Percentiles rank a stretch among this genome's conserved stretches.
These are phyloP conservation scores for Harringtonia aguacate DNA, from an alignment of 2,329 filamentous ascomycete species.

Conservation along the genomic window DNA sequence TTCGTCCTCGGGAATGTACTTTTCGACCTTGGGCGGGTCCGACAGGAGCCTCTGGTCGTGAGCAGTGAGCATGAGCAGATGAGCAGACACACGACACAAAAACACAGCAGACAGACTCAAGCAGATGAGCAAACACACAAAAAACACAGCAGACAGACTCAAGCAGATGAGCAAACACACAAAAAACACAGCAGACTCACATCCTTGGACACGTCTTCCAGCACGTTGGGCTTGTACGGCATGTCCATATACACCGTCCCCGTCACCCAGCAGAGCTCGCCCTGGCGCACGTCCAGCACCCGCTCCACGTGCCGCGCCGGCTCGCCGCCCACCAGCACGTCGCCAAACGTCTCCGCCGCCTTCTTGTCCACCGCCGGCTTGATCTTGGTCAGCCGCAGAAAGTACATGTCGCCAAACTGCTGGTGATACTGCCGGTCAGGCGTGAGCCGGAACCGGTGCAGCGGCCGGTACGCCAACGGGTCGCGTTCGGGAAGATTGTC, in stretches of 20 bases:
- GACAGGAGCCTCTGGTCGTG: slow-evolving; percentile 8
- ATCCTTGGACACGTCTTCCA: slow-evolving; percentile 91
- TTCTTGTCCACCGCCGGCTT: slow-evolving; percentile 72
- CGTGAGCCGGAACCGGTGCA: slow-evolving; percentile 64
- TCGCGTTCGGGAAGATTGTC: slow-evolving; percentile 33
- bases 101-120: neutral
- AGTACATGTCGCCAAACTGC: slow-evolving; percentile 98
- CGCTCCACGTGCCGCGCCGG: slow-evolving; percentile 66
- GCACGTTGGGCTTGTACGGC: slow-evolving; percentile 87
- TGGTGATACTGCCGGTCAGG: slow-evolving; percentile 72
- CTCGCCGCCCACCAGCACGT: slow-evolving; percentile 67
- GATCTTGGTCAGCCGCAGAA: slow-evolving; percentile 75
- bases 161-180: neutral
- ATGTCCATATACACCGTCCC: slow-evolving; percentile 98
- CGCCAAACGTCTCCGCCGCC: slow-evolving; percentile 66
- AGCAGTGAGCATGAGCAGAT: slow-evolving; percentile 38
- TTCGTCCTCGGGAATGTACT: slow-evolving; percentile 57
- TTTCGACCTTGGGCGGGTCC: slow-evolving; percentile 57
- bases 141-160: neutral
- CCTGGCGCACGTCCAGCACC: slow-evolving; percentile 91
- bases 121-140: too few species aligned
- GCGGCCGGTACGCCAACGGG: slow-evolving; percentile 56
- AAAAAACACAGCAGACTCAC: slow-evolving; percentile 32
- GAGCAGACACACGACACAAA: too few species aligned
- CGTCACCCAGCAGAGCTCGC: slow-evolving; percentile 87